phyloP scores from a whole-genome alignment of 2,329 filamentous ascomycete genomes.

The Ceratocystis diversiconidia region DNA sequence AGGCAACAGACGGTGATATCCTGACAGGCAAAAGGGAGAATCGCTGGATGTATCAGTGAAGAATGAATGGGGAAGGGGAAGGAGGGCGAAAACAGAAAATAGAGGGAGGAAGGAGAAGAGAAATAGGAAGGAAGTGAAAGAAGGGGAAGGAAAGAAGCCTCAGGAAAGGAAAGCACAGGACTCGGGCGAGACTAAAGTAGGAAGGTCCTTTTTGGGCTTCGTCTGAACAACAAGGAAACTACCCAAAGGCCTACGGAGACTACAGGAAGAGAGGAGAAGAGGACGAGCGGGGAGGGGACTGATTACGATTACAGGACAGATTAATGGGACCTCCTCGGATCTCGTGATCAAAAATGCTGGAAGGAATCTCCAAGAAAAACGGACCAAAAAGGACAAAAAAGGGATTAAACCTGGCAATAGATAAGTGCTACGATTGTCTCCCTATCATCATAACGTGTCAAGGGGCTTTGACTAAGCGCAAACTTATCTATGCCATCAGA shows the following conservation, averaged over 20 bases:
- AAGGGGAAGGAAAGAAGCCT: not conserved
- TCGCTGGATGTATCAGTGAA: not conserved
- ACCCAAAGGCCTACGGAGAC: not conserved
- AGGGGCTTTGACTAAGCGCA: not conserved
- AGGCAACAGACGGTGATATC: not conserved
- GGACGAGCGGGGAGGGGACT: not conserved
- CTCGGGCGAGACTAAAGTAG: not conserved
- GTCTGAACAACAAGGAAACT: not conserved
- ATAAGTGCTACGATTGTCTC: not conserved
- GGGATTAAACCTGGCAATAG: not conserved
- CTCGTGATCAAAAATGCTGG: constrained; percentile 3
- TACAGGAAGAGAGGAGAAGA: not conserved
- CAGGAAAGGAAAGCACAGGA: not conserved
- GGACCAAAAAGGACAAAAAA: not conserved
- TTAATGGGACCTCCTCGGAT: not conserved
- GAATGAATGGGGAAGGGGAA: not conserved
- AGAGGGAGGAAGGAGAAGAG: not conserved
- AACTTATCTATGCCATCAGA: constrained; percentile 1
- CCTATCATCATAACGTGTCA: not conserved
- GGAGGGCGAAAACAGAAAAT: not conserved
- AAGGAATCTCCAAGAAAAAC: not conserved
- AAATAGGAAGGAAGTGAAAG: not conserved
- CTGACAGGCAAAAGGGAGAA: not conserved
- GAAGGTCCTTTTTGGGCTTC: not conserved
- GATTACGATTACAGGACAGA: constrained; percentile 1